Evolutionary conservation across 1,284 basidiomycete genomes (phyloP), one percentile per base, ranked within the genome.

Genomic region (Cryptococcus sp.): DNA sequence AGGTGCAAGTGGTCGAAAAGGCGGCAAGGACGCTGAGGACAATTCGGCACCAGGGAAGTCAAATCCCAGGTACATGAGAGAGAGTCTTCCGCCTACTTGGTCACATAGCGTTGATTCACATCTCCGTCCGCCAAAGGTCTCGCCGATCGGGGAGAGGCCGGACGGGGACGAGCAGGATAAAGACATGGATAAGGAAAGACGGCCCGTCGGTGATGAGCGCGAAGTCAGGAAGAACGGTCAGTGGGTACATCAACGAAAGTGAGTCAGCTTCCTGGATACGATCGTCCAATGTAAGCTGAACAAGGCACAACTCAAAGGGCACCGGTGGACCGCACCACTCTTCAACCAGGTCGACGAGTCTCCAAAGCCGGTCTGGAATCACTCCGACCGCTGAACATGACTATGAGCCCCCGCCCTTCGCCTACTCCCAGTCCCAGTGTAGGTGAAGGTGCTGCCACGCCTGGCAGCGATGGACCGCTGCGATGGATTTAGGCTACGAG

Each of bases 311-410:
- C 50, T n/a, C 5, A 46, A 65, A 77, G 77, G 48, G 90, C 90
- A 25, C 91, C 91, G 0, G 91, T 93, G 22, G 85, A 93, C 72
- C 88, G 90, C 77, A 87, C 81, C 46, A 93, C 91, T 23, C 78
- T 93, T 61, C 91, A 93, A 75, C 91, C 91, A 20, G 83, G 89
- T 80, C 80, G 91, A 60, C 82, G 91, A 58, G 90, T 92, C 56
- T 91, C 88, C 74, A 94, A 94, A 78, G 91, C 91, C 3, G 91
- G 91, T 38, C 78, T 94, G 64, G 91, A 94, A 81, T 91, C 75
- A 3, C 69, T 77, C 41, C 56, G 70, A 31, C 62, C 66, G 11
- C 50, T 69, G 15, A 59, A 50, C 15, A 48, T 56, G 19, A 55
- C 59, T 1, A 31, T 16, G 16, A 31, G 41, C 20, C 39, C 49